Evolutionary conservation across 1,284 basidiomycete genomes (phyloP).

Genomic region (Moesziomyces aphidis): DNA sequence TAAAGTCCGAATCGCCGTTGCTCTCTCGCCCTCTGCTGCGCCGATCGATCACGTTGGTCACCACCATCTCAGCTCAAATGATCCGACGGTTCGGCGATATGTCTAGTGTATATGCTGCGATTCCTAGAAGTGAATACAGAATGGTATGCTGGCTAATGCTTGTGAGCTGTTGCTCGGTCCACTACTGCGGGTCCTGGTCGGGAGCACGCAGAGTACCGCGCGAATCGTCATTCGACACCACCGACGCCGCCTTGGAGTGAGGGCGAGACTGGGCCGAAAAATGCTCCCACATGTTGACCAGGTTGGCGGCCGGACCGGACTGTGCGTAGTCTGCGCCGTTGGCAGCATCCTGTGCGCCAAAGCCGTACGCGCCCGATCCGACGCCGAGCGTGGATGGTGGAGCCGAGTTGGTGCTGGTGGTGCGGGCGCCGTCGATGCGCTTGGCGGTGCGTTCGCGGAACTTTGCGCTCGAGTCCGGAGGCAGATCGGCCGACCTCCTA

Average conservation of each 20-base stretch:
- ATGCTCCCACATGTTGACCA: constrained; percentile 48
- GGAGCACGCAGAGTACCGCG: constrained; percentile 34
- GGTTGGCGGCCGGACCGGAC: constrained; percentile 13
- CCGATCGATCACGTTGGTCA: constrained; percentile 8
- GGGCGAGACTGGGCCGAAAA: constrained; percentile 35
- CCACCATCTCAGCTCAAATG: too few relatives aligned
- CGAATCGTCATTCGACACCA: constrained; percentile 36
- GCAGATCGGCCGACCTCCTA: constrained; percentile 43
- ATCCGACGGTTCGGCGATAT: too few relatives aligned
- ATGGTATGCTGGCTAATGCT: neutral
- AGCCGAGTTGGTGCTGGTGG: constrained; percentile 48
- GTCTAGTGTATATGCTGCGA: too few relatives aligned
- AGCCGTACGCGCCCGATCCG: neutral
- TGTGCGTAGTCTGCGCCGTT: neutral
- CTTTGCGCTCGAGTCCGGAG: constrained; percentile 56
- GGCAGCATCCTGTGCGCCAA: constrained; percentile 5
- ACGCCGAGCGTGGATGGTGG: constrained; percentile 22
- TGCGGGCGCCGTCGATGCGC: constrained; percentile 41
- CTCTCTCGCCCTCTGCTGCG: neutral
- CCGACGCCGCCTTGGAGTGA: constrained; percentile 36
- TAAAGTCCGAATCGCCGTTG: constrained; percentile 12
- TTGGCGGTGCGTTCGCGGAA: constrained; percentile 45
- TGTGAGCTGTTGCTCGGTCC: too few relatives aligned
- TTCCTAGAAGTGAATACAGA: neutral
- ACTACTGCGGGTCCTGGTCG: constrained; percentile 44